A percentile compares a stretch with the other conserved stretches of the same genome.
Evolutionary conservation across 768 basidiomycete species (phyloP).

Genomic region (Cystobasidiopsis lactophilus): DNA sequence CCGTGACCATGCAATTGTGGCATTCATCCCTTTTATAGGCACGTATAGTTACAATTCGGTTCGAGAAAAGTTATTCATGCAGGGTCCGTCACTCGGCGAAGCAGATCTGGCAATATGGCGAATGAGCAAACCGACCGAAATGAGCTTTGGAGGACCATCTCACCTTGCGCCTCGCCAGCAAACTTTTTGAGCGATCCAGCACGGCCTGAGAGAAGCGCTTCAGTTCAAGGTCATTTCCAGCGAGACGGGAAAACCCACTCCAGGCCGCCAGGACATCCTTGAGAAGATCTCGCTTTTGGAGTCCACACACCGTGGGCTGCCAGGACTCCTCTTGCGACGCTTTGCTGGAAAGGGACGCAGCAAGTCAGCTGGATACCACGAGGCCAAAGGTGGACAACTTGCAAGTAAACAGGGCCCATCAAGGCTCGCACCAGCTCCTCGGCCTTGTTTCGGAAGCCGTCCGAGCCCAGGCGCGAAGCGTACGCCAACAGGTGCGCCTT

Average conservation of each 20-base stretch:
- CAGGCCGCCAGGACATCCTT: slow-evolving; percentile 58
- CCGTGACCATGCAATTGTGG: too few species aligned
- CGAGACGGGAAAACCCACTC: slow-evolving; percentile 5
- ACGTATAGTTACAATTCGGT: too few species aligned
- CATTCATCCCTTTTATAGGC: too few species aligned
- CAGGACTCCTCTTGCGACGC: slow-evolving; percentile 46
- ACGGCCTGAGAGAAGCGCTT: background rate
- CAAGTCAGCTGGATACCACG: slow-evolving; percentile 1
- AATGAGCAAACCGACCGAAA: background rate
- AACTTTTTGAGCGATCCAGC: background rate
- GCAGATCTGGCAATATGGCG: background rate
- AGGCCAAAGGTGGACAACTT: slow-evolving; percentile 22
- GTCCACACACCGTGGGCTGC: slow-evolving; percentile 44
- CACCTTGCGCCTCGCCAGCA: background rate
- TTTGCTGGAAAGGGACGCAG: slow-evolving; percentile 34
- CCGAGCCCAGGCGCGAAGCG: slow-evolving; percentile 66
- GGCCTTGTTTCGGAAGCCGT: slow-evolving; percentile 64
- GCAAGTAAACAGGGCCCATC: slow-evolving; percentile 78
- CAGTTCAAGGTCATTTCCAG: background rate
- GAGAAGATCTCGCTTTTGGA: slow-evolving; percentile 59
- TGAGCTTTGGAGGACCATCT: background rate
- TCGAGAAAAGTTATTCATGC: too few species aligned
- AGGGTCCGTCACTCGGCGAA: background rate
- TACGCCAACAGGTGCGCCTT: slow-evolving; percentile 52
- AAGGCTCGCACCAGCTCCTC: slow-evolving; percentile 82